phyloP scores from a whole-genome alignment of 2,329 filamentous ascomycete species.

The Pyrenophora teres region DNA sequence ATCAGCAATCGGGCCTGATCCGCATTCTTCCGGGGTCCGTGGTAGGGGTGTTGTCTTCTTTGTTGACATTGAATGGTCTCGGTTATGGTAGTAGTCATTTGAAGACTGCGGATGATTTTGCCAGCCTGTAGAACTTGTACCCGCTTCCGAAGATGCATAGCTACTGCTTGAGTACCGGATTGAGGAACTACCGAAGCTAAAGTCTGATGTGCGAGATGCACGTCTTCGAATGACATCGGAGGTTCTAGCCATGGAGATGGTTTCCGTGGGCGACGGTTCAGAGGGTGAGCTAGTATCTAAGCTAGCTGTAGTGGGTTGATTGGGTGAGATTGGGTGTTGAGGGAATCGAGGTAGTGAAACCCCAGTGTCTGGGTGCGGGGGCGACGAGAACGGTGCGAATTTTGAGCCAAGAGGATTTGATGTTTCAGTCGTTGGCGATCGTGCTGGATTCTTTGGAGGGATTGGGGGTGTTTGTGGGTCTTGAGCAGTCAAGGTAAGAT shows the following conservation, averaged over 20 bases:
- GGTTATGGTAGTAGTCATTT: slow-evolving; percentile 14
- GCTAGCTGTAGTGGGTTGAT: slow-evolving; percentile 8
- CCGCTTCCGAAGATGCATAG: slow-evolving; percentile 83
- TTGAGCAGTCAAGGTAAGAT: slow-evolving; percentile 26
- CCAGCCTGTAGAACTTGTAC: slow-evolving; percentile 21
- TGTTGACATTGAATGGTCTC: slow-evolving; percentile 17
- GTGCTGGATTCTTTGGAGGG: slow-evolving; percentile 21
- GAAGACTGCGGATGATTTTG: slow-evolving; percentile 12
- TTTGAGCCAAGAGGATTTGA: not conserved
- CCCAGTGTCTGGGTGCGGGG: slow-evolving; percentile 7
- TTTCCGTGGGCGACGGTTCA: slow-evolving; percentile 15
- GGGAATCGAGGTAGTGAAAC: slow-evolving; percentile 10
- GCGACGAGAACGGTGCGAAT: not conserved
- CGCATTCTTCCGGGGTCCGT: slow-evolving; percentile 22
- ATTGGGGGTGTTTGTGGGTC: slow-evolving; percentile 15
- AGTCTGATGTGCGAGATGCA: slow-evolving; percentile 33
- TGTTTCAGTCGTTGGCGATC: slow-evolving; percentile 20
- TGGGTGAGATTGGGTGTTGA: slow-evolving; percentile 2
- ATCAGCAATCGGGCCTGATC: slow-evolving; percentile 16
- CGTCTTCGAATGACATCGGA: slow-evolving; percentile 24
- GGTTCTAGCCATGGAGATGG: slow-evolving; percentile 6
- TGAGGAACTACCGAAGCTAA: slow-evolving; percentile 68
- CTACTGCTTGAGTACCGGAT: slow-evolving; percentile 77
- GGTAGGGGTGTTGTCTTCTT: slow-evolving; percentile 18
- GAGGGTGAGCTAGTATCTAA: slow-evolving; percentile 1